These are phyloP conservation scores for Brasilioporus rufonigricans DNA, from an alignment of 768 basidiomycete genomes.

Conservation along the genomic window DNA sequence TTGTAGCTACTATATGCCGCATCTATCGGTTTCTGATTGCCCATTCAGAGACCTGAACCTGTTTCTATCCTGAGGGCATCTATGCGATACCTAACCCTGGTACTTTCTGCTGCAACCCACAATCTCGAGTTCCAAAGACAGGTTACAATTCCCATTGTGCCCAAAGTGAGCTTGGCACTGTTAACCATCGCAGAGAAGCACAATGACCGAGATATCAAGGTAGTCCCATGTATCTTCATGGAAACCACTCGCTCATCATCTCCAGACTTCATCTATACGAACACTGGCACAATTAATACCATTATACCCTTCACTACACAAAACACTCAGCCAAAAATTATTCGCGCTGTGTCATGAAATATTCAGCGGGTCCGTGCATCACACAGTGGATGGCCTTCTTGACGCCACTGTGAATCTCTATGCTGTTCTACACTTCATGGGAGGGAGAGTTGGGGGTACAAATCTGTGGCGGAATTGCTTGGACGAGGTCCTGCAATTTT, in stretches of 20 bases:
- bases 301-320: constrained; percentile 66
- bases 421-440: constrained; percentile 61
- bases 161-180: constrained; percentile 65
- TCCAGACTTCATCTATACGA: constrained; percentile 44
- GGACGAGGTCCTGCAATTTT: constrained; percentile 65
- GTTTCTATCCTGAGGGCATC: constrained; percentile 57
- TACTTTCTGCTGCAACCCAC: constrained; percentile 60
- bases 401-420: constrained; percentile 57
- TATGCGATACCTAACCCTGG: constrained; percentile 58
- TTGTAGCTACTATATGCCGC: constrained; percentile 30
- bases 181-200: constrained; percentile 54
- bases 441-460: constrained; percentile 75
- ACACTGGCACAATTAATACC: constrained; percentile 56
- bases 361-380: constrained; percentile 53
- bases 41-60: constrained; percentile 65
- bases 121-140: constrained; percentile 83
- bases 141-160: constrained; percentile 64
- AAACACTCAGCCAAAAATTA: constrained; percentile 51
- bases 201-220: constrained; percentile 52
- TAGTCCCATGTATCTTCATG: constrained; percentile 24
- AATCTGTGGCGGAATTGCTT: constrained; percentile 73
- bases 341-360: constrained; percentile 52
- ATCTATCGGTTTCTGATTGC: constrained; percentile 13
- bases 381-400: constrained; percentile 38
- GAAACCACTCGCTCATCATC: constrained; percentile 3